Conservation (phyloP, 345 rosid species). For the Aethionema arabicum region DNA sequence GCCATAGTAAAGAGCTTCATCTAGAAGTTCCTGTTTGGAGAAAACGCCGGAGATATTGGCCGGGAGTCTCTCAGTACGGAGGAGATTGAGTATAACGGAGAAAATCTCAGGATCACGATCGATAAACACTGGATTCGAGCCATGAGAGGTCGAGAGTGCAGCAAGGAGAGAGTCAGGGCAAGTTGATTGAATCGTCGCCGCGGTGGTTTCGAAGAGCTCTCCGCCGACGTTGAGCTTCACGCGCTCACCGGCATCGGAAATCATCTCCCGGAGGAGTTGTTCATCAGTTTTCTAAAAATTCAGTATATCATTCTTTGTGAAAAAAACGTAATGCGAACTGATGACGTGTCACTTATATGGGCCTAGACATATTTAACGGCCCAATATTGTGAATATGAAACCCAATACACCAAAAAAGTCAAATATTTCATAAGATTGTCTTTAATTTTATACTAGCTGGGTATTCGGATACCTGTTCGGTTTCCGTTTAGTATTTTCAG, state of each 20-base stretch:
- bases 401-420: too few relatives aligned
- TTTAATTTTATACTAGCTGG: too few relatives aligned
- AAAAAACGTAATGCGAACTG: background rate
- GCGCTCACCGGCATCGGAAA: constrained; percentile 35
- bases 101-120: constrained; percentile 96
- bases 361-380: constrained; percentile 15
- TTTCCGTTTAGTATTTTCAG: too few relatives aligned
- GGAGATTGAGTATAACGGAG: constrained; percentile 75
- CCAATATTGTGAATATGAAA: background rate
- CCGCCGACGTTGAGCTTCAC: constrained; percentile 95
- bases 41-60: constrained; percentile 51
- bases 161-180: constrained; percentile 81
- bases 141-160: constrained; percentile 53
- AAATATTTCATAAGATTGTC: too few relatives aligned
- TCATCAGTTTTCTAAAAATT: too few relatives aligned
- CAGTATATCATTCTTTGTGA: background rate
- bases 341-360: constrained; percentile 14
- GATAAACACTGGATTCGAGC: constrained; percentile 57
- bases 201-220: constrained; percentile 71
- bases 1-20: constrained; percentile 88
- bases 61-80: constrained; percentile 71
- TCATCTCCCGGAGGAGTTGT: background rate
- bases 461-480: too few relatives aligned
- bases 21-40: constrained; percentile 81
- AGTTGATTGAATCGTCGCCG: constrained; percentile 67